Evolutionary conservation across 345 rosid genomes (phyloP).

Genomic region (Syzygium aromaticum): DNA sequence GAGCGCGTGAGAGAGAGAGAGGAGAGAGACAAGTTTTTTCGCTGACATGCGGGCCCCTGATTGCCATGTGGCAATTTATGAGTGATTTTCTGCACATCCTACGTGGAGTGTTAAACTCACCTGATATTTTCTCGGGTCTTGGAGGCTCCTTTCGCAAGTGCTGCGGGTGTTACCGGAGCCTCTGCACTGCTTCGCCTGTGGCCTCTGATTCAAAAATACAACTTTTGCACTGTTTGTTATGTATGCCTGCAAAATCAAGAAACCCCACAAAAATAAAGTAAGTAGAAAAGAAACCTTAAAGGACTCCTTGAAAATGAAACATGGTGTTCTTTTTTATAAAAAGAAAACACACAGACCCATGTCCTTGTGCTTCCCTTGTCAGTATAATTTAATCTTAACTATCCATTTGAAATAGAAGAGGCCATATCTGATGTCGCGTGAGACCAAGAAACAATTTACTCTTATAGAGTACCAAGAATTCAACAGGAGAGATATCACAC

Average conservation of each 20-base stretch:
- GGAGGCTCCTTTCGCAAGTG: constrained; percentile 38
- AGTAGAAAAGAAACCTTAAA: not conserved
- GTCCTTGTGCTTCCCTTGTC: not conserved
- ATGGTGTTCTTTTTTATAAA: not conserved
- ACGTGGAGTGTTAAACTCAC: too few relatives aligned
- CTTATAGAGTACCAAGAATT: not conserved
- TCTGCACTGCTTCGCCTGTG: constrained; percentile 39
- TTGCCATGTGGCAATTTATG: too few relatives aligned
- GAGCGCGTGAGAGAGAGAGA: too few relatives aligned
- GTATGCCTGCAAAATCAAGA: constrained; percentile 32
- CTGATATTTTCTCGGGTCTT: too few relatives aligned
- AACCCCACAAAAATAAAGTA: not conserved
- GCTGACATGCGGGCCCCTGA: too few relatives aligned
- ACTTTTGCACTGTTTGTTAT: constrained; percentile 59
- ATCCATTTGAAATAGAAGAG: not conserved
- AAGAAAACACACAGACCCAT: not conserved
- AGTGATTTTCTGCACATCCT: too few relatives aligned
- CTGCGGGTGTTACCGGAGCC: constrained; percentile 39
- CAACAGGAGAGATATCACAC: not conserved
- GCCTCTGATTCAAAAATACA: constrained; percentile 47
- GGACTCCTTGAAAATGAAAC: not conserved
- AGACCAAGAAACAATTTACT: not conserved
- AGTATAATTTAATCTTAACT: not conserved
- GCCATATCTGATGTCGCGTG: not conserved
- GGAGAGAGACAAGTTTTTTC: too few relatives aligned